A percentile compares a stretch with the other conserved stretches of the same genome.
Conservation (phyloP, 768 basidiomycete genomes). For the Zangia roseola region DNA sequence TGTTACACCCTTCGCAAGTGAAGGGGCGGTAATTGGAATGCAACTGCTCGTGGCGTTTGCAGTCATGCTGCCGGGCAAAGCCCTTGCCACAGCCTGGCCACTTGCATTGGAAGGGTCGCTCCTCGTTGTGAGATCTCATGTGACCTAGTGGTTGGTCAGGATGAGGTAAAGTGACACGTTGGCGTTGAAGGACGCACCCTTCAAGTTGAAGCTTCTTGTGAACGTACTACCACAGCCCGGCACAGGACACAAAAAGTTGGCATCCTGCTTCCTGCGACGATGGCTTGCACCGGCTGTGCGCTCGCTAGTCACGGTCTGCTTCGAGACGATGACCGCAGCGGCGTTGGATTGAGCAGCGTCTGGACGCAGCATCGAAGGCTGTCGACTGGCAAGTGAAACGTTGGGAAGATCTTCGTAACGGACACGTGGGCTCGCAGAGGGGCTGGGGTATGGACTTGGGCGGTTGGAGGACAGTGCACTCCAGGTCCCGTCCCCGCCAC, state of each 20-base stretch:
- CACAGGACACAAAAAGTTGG: slow-evolving; percentile 80
- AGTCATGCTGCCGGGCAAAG: slow-evolving; percentile 93
- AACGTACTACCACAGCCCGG: slow-evolving; percentile 86
- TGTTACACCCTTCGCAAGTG: slow-evolving; percentile 88
- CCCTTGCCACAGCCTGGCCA: slow-evolving; percentile 96
- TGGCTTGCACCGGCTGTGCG: slow-evolving; percentile 87
- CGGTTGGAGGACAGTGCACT: slow-evolving; percentile 39
- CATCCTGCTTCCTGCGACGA: slow-evolving; percentile 83
- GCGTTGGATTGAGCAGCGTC: slow-evolving; percentile 9
- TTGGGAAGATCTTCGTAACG: slow-evolving; percentile 50
- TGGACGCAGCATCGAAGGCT: slow-evolving; percentile 24
- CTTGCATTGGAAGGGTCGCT: slow-evolving; percentile 91
- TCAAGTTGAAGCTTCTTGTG: slow-evolving; percentile 90
- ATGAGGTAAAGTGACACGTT: slow-evolving; percentile 11
- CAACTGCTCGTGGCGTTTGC: slow-evolving; percentile 93
- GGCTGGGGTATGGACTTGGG: slow-evolving; percentile 65
- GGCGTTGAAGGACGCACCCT: slow-evolving; percentile 49
- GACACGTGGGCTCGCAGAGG: slow-evolving; percentile 61
- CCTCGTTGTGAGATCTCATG: slow-evolving; percentile 90
- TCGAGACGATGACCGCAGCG: slow-evolving; percentile 39
- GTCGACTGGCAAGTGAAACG: slow-evolving; percentile 24
- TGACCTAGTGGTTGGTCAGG: slow-evolving; percentile 56
- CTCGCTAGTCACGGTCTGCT: slow-evolving; percentile 87
- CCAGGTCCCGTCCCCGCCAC: slow-evolving; percentile 30
- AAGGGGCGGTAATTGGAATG: slow-evolving; percentile 93